Conservation (phyloP, 768 basidiomycete genomes). For the Phaeotremella skinneri region DNA sequence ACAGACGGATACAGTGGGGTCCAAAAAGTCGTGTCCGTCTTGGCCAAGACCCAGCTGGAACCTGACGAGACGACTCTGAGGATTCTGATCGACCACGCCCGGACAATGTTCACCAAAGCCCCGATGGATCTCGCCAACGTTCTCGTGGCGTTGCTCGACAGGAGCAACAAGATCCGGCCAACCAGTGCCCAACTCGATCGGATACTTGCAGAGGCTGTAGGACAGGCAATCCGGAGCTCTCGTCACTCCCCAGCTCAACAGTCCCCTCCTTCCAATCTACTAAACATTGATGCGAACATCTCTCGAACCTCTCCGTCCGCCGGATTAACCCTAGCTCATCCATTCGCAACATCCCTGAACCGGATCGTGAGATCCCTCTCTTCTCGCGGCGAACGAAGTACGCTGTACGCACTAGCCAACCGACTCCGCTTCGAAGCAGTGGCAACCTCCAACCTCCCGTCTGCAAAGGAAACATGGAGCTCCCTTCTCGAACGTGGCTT, state of each 20-base stretch:
- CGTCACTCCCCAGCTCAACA: neutral
- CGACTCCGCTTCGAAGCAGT: slow-evolving; percentile 30
- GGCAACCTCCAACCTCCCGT: slow-evolving; percentile 12
- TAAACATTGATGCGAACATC: neutral
- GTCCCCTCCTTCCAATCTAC: neutral
- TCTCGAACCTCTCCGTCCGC: slow-evolving; percentile 5
- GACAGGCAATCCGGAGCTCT: neutral
- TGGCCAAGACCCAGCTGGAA: slow-evolving; percentile 1
- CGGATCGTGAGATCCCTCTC: slow-evolving; percentile 16
- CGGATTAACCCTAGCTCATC: neutral
- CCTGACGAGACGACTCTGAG: slow-evolving; percentile 25
- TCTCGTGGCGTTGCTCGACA: slow-evolving; percentile 9
- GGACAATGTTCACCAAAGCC: neutral
- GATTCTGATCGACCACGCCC: slow-evolving; percentile 23
- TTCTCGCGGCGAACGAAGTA: neutral
- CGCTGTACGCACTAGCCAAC: slow-evolving; percentile 20
- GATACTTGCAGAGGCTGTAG: slow-evolving; percentile 20
- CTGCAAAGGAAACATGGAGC: slow-evolving; percentile 31
- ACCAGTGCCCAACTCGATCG: slow-evolving; percentile 19
- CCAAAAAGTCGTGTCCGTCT: slow-evolving; percentile 5
- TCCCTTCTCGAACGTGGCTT: slow-evolving; percentile 29
- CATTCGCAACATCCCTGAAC: slow-evolving; percentile 7
- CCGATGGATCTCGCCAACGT: slow-evolving; percentile 20
- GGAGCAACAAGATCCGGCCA: slow-evolving; percentile 7
- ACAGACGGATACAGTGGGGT: slow-evolving; percentile 12